These are phyloP conservation scores for Phytopythium delawarense DNA, from an alignment of 352 stramenopile genomes.

Conservation along the genomic window DNA sequence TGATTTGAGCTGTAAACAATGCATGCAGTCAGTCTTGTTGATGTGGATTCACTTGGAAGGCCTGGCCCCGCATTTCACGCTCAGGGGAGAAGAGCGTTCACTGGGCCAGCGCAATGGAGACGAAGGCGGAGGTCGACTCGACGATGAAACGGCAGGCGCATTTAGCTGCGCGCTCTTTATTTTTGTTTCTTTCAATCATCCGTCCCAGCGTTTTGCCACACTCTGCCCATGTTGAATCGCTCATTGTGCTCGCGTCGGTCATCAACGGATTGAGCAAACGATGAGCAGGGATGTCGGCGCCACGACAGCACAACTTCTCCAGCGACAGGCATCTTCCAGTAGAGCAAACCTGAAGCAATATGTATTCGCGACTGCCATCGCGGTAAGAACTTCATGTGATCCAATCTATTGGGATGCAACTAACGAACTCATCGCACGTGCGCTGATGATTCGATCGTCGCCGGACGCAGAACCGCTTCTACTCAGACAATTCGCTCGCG, in stretches of 20 bases:
- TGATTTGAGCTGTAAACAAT: too few relatives aligned
- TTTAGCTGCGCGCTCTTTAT: background rate
- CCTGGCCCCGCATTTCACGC: too few relatives aligned
- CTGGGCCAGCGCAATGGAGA: too few relatives aligned
- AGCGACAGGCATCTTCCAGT: slow-evolving; percentile 28
- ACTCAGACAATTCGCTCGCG: slow-evolving; percentile 62
- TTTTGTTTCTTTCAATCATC: too few relatives aligned
- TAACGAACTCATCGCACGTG: background rate
- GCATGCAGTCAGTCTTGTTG: too few relatives aligned
- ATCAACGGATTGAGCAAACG: background rate
- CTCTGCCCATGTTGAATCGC: background rate
- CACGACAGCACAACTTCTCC: slow-evolving; percentile 30
- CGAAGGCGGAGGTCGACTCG: too few relatives aligned
- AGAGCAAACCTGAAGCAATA: slow-evolving; percentile 23
- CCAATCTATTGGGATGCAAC: background rate
- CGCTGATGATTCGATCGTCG: background rate
- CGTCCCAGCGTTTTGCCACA: too few relatives aligned
- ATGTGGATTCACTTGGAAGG: too few relatives aligned
- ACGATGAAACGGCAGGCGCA: slow-evolving; percentile 17
- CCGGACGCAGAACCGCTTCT: slow-evolving; percentile 55
- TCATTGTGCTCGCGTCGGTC: background rate
- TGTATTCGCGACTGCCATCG: slow-evolving; percentile 35
- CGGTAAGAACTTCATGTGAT: slow-evolving; percentile 1
- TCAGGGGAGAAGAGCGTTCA: too few relatives aligned
- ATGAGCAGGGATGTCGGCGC: slow-evolving; percentile 27